Percentiles rank a stretch among this genome's conserved stretches.
Conservation (phyloP, 2,329 filamentous ascomycete genomes). For the Ilyonectria destructans region DNA sequence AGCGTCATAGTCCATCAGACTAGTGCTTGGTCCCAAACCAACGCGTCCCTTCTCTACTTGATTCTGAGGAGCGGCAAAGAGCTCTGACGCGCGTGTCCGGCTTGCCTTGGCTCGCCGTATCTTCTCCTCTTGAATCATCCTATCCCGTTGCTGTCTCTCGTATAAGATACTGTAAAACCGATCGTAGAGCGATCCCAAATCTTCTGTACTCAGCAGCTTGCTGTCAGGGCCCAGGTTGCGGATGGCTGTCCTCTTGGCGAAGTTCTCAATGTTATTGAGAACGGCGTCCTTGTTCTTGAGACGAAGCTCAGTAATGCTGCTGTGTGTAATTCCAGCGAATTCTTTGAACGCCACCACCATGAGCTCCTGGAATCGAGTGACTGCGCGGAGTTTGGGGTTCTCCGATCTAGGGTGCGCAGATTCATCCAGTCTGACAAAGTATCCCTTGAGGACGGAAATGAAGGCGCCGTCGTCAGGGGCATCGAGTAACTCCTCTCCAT, state of each 20-base stretch:
- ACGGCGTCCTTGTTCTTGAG: conserved; percentile 95
- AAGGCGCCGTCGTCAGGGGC: conserved; percentile 96
- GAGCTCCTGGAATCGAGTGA: conserved; percentile 96
- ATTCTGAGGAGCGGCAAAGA: conserved; percentile 59
- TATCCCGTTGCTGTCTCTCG: conserved; percentile 88
- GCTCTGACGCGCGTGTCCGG: conserved; percentile 56
- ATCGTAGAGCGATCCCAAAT: conserved; percentile 93
- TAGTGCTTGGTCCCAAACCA: conserved; percentile 89
- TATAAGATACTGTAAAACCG: conserved; percentile 94
- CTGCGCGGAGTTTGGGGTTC: conserved; percentile 92
- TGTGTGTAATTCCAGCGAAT: conserved; percentile 95
- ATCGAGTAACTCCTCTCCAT: conserved; percentile 95
- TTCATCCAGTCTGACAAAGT: conserved; percentile 94
- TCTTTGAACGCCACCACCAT: conserved; percentile 99
- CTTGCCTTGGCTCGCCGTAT: conserved; percentile 77
- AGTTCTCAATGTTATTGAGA: conserved; percentile 95
- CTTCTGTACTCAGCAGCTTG: conserved; percentile 88
- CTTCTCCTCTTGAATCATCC: conserved; percentile 84
- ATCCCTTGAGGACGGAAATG: conserved; percentile 94
- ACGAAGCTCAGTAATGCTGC: conserved; percentile 89
- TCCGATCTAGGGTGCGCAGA: conserved; percentile 96
- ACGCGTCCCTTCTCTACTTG: conserved; percentile 88
- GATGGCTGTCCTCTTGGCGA: conserved; percentile 96
- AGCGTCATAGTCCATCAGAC: conserved; percentile 96
- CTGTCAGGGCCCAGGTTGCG: conserved; percentile 96